Percentiles rank a stretch among this genome's conserved stretches.
These are phyloP conservation scores for Medakamo hakoo DNA, from an alignment of 139 green algal species.

Conservation along the genomic window DNA sequence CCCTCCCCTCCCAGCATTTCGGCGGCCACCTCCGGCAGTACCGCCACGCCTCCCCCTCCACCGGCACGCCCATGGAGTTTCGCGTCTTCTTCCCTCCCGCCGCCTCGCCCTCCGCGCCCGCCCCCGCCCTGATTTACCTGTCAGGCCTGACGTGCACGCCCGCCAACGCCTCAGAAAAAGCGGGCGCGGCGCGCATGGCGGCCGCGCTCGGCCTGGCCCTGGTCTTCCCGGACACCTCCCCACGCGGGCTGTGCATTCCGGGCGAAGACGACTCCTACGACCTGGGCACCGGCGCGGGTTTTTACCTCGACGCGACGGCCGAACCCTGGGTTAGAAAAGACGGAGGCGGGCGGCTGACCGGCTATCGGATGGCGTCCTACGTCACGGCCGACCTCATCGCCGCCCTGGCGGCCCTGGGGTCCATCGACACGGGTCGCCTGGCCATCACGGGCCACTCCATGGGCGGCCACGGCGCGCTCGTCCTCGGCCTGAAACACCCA, in stretches of 20 bases:
- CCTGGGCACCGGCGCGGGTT: slow-evolving; percentile 61
- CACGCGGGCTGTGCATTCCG: slow-evolving; percentile 59
- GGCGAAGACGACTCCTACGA: slow-evolving; percentile 67
- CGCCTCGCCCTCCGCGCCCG: neutral
- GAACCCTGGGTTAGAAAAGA: too few relatives aligned
- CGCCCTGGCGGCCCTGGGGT: slow-evolving; percentile 15
- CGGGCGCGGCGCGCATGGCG: slow-evolving; percentile 44
- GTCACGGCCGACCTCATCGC: slow-evolving; percentile 58
- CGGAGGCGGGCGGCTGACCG: too few relatives aligned
- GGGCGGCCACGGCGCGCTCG: slow-evolving; percentile 82
- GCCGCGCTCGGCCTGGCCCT: slow-evolving; percentile 57
- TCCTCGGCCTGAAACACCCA: slow-evolving; percentile 68
- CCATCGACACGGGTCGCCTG: slow-evolving; percentile 7
- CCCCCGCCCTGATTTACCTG: slow-evolving; percentile 40
- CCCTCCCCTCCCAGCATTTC: slow-evolving; percentile 22
- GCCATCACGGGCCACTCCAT: slow-evolving; percentile 69
- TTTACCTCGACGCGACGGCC: slow-evolving; percentile 70
- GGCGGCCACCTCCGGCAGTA: slow-evolving; percentile 51
- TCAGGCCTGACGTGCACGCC: slow-evolving; percentile 87
- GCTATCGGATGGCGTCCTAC: slow-evolving; percentile 92
- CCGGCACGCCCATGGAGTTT: slow-evolving; percentile 71
- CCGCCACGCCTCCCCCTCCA: slow-evolving; percentile 34
- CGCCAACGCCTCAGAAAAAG: slow-evolving; percentile 80
- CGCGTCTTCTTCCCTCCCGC: slow-evolving; percentile 36
- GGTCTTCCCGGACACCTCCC: slow-evolving; percentile 79